Evolutionary conservation across 2,329 filamentous ascomycete genomes (phyloP).

Genomic region (Dactylellina parvicollis): DNA sequence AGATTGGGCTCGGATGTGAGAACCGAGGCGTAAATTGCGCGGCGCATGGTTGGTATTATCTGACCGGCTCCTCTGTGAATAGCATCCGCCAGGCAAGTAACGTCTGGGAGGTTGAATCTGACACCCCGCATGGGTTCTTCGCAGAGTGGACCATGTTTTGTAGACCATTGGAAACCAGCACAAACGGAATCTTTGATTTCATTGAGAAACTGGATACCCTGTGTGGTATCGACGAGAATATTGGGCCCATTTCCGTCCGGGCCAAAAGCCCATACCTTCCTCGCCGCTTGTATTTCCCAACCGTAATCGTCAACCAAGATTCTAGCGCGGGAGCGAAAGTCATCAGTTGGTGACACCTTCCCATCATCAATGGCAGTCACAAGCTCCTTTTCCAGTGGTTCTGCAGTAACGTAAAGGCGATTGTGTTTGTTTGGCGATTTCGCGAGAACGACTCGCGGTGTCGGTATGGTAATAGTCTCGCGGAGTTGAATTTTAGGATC

Average conservation of each 20-base stretch:
- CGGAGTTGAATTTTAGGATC: slow-evolving; percentile 98
- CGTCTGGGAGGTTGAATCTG: slow-evolving; percentile 99
- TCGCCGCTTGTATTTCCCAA: slow-evolving; percentile 99
- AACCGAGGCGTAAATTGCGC: slow-evolving; percentile 92
- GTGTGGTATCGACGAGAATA: slow-evolving; percentile 98
- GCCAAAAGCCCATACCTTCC: slow-evolving; percentile 99
- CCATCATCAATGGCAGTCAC: slow-evolving; percentile 87
- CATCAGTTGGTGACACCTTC: slow-evolving; percentile 93
- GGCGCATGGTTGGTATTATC: slow-evolving; percentile 96
- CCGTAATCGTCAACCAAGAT: slow-evolving; percentile 94
- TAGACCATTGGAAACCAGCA: slow-evolving; percentile 99
- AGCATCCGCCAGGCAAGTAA: slow-evolving; percentile 98
- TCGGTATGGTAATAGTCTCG: slow-evolving; percentile 86
- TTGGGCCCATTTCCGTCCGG: slow-evolving; percentile 94
- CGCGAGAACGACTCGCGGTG: slow-evolving; percentile 91
- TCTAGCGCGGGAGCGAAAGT: slow-evolving; percentile 98
- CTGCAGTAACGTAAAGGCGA: slow-evolving; percentile 94
- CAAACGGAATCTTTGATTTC: slow-evolving; percentile 99
- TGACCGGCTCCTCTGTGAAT: slow-evolving; percentile 99
- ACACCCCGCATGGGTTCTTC: slow-evolving; percentile 98
- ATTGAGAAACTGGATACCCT: slow-evolving; percentile 98
- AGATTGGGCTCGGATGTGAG: slow-evolving; percentile 91
- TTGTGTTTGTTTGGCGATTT: slow-evolving; percentile 99
- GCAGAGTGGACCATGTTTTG: slow-evolving; percentile 93
- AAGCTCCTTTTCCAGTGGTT: slow-evolving; percentile 92